Conservation (phyloP, 139 green algal genomes). For the Coccomyxa sp. region DNA sequence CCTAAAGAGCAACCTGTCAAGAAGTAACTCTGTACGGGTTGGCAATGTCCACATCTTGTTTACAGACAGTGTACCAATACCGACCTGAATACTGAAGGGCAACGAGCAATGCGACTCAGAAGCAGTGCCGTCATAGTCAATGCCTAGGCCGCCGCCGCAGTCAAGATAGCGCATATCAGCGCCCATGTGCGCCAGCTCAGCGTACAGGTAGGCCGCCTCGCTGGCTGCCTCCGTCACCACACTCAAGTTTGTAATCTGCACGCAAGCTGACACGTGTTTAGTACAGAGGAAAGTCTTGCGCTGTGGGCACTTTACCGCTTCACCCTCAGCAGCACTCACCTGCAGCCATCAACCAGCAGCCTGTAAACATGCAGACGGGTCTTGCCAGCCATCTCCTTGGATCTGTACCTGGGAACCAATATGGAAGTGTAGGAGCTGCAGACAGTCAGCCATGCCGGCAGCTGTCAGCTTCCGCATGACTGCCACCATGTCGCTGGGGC, state of each 20-base stretch:
- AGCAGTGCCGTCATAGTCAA: conserved; percentile 57
- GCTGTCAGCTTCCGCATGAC: conserved; percentile 25
- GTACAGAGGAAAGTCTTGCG: no score
- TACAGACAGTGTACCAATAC: no score
- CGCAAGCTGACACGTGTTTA: no score
- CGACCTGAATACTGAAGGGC: conserved; percentile 40
- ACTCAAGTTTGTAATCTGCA: conserved; percentile 48
- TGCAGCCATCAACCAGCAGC: no score
- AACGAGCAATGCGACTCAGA: conserved; percentile 29
- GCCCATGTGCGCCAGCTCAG: conserved; percentile 50
- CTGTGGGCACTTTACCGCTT: no score
- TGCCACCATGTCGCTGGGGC: conserved; percentile 41
- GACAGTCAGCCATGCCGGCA: conserved; percentile 47
- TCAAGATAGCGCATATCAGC: conserved; percentile 48
- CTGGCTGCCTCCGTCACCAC: conserved; percentile 63
- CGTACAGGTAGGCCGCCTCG: conserved; percentile 53
- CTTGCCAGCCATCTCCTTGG: not conserved
- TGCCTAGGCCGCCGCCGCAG: conserved; percentile 53
- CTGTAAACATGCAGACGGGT: no score
- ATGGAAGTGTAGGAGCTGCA: conserved; percentile 68
- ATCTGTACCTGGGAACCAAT: conserved; percentile 44
- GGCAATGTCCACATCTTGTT: no score
- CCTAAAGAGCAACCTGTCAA: no score
- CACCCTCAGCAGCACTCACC: no score
- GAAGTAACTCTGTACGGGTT: no score